Base-by-base conservation (phyloP, 2,329 filamentous ascomycete genomes). In the Neonectria coccinea region DNA sequence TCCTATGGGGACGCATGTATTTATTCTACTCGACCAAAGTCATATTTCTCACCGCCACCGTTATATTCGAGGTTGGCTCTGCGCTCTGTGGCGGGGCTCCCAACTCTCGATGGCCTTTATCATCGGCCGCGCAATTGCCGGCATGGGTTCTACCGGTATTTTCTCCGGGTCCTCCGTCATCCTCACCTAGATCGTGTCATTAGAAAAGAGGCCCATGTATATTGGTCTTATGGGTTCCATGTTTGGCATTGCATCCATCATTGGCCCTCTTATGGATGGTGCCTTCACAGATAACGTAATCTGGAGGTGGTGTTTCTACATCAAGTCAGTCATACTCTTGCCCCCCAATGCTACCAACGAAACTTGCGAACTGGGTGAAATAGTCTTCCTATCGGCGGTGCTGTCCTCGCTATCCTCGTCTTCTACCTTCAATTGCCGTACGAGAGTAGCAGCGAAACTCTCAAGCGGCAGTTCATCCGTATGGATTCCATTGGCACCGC, bases 291-390 rank as follows among this genome's bases (percentile, higher is more conserved):
- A 65, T 3, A 51, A 47, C 20, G 31, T 45, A 12, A 81, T 80
- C 9, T 85, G 83, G 83, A 74, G 83, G 20, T 85, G 83, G 83
- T 84, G 82, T 67, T 84, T 84, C 62, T 75, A 77, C 67, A 74
- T 77, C 64, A 82, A 80, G 62, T 64, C 25, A 18, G 56, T 50
- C 31, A 14, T 27, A 20, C 22, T 50, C 25, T 29, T 4, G 5
- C 39, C n/a, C 18, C 5, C 36, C 11, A 20, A 9, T 9, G 4
- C 27, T 3, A 27, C 18, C 29, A 36, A 14, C 3, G 31, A 12
- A 3, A 5, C 18, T n/a, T 55, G 31, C 39, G 47, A 45, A 47
- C 1, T 16, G 9, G 42, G 7, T 1, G 4, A 18, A 5, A 25
- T 33, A 65, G 58, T 67, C 78, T 83, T 3, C 80, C 80, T 56